Percentiles rank a stretch among this genome's conserved stretches.
phyloP scores from a whole-genome alignment of 441 rosid species.

The Macaranga tanarius region DNA sequence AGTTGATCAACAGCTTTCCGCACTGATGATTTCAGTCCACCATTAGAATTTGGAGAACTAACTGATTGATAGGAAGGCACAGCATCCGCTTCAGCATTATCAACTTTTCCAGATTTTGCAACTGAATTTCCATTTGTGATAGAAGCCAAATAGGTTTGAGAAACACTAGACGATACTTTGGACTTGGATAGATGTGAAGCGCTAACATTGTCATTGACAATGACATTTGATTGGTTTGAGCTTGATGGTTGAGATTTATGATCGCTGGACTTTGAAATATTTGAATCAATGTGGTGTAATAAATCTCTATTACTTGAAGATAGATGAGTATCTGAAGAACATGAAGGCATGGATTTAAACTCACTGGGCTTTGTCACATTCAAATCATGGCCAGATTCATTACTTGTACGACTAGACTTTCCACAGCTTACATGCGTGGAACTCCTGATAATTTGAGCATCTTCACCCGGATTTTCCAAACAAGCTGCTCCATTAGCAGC shows the following conservation, averaged over 20 bases:
- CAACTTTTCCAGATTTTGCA: slow-evolving; percentile 42
- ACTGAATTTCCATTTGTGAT: slow-evolving; percentile 30
- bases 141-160: slow-evolving; percentile 34
- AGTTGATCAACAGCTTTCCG: slow-evolving; percentile 72
- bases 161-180: slow-evolving; percentile 28
- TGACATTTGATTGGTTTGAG: slow-evolving; percentile 33
- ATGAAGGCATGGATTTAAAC: slow-evolving; percentile 19
- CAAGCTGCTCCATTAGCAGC: slow-evolving; percentile 24
- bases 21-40: slow-evolving; percentile 66
- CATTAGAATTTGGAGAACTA: slow-evolving; percentile 39
- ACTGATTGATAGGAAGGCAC: slow-evolving; percentile 28
- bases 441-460: slow-evolving; percentile 22
- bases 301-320: not conserved
- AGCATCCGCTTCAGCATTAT: slow-evolving; percentile 35
- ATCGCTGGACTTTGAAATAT: slow-evolving; percentile 2
- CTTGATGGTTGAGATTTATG: slow-evolving; percentile 24
- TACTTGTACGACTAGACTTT: slow-evolving; percentile 25
- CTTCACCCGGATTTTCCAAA: slow-evolving; percentile 18
- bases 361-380: slow-evolving; percentile 13
- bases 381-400: slow-evolving; percentile 21
- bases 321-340: not conserved
- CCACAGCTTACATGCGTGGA: slow-evolving; percentile 30
- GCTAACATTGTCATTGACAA: slow-evolving; percentile 18
- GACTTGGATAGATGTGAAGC: slow-evolving; percentile 33
- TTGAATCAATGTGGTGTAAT: slow-evolving; percentile 12